A percentile compares a stretch with the other conserved stretches of the same genome.
Conservation (phyloP, 306 rosid species). For the Cajanus cajan region DNA sequence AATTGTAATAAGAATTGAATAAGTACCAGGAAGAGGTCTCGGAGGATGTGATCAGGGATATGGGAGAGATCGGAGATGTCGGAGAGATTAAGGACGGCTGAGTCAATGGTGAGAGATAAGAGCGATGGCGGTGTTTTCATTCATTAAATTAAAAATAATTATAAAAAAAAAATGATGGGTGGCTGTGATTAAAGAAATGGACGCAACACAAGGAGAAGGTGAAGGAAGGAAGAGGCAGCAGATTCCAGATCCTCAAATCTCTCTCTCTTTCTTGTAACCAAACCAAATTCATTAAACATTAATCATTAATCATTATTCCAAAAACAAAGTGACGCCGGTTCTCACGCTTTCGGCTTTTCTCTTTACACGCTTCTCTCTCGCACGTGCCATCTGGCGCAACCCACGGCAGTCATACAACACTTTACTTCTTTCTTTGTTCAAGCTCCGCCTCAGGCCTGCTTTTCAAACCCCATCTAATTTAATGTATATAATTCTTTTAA, state of each 20-base stretch:
- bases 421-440: too few relatives aligned
- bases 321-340: too few relatives aligned
- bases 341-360: background rate
- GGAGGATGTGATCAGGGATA: slow-evolving; percentile 89
- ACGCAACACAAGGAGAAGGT: background rate
- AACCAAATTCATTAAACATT: too few relatives aligned
- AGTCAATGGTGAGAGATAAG: slow-evolving; percentile 78
- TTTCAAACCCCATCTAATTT: too few relatives aligned
- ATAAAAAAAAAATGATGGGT: background rate
- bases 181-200: slow-evolving; percentile 27
- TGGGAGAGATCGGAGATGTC: slow-evolving; percentile 82
- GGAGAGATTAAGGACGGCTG: slow-evolving; percentile 79
- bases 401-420: too few relatives aligned
- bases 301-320: too few relatives aligned
- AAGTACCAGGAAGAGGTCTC: slow-evolving; percentile 70
- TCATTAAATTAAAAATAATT: slow-evolving; percentile 9
- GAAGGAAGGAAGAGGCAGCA: background rate
- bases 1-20: background rate
- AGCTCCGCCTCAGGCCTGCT: background rate
- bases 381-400: background rate
- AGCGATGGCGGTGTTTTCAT: slow-evolving; percentile 87
- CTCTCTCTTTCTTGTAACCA: background rate
- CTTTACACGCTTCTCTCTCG: background rate
- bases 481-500: too few relatives aligned
- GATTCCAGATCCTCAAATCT: slow-evolving; percentile 32